Evolutionary conservation across 306 rosid species (phyloP).

Genomic region (Delonix regia): DNA sequence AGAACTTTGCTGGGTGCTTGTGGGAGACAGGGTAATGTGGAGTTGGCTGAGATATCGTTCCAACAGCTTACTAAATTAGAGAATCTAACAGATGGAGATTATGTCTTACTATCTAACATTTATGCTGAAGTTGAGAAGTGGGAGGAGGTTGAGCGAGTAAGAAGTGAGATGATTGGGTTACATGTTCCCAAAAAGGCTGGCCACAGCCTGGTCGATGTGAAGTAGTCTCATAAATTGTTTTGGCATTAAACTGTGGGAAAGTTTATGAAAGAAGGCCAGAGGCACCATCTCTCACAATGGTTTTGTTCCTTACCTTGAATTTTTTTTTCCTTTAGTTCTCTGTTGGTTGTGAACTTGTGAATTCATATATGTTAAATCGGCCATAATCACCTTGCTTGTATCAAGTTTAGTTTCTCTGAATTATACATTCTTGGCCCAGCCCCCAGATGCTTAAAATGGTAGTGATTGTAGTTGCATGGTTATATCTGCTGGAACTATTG

Average conservation of each 20-base stretch:
- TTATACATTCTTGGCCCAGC: neutral
- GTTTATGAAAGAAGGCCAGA: constrained; percentile 71
- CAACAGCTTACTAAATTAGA: constrained; percentile 51
- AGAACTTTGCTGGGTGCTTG: constrained; percentile 74
- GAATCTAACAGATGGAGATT: constrained; percentile 62
- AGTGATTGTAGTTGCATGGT: neutral
- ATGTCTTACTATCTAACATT: constrained; percentile 65
- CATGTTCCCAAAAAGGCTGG: constrained; percentile 58
- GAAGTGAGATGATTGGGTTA: constrained; percentile 52
- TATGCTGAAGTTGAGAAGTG: constrained; percentile 70
- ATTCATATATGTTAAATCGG: neutral
- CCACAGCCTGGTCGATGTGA: constrained; percentile 52
- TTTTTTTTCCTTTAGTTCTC: neutral
- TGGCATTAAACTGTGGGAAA: constrained; percentile 40
- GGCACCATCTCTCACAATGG: neutral
- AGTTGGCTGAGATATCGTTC: constrained; percentile 66
- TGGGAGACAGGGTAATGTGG: constrained; percentile 54
- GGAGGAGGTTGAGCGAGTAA: constrained; percentile 64
- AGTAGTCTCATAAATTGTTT: neutral
- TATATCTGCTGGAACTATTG: too few relatives aligned
- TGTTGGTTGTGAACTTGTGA: neutral
- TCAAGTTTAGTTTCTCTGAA: neutral
- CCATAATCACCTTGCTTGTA: neutral
- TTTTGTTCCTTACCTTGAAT: neutral
- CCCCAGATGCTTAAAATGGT: neutral